phyloP scores from a whole-genome alignment of 2,329 filamentous ascomycete genomes.

The Phyllosticta ampelicida region DNA sequence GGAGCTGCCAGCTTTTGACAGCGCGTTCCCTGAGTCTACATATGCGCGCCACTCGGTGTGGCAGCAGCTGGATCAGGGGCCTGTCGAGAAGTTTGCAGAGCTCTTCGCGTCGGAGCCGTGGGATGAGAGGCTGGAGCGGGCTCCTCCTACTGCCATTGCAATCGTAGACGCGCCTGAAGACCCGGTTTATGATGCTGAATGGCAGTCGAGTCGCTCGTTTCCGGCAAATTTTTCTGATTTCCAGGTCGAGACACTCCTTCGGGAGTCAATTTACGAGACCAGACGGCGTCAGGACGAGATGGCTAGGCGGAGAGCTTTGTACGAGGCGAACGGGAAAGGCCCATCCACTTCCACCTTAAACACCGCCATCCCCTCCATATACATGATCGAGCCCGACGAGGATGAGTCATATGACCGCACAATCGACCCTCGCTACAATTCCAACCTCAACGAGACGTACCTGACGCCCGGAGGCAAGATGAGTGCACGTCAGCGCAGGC shows the following conservation, averaged over 20 bases:
- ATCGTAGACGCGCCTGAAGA: not conserved
- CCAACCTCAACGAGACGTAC: not conserved
- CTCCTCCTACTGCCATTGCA: not conserved
- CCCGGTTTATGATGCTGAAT: not conserved
- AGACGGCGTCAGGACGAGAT: not conserved
- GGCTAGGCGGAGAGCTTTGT: not conserved
- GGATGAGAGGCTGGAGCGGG: not conserved
- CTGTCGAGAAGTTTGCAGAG: not conserved
- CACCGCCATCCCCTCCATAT: not conserved
- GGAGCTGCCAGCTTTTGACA: not conserved
- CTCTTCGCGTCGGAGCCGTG: not conserved
- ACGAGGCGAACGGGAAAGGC: not conserved
- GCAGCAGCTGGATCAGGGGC: not conserved
- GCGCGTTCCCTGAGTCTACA: not conserved
- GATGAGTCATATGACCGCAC: not conserved
- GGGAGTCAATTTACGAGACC: not conserved
- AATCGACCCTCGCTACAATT: not conserved
- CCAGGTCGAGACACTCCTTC: not conserved
- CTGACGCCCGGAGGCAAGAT: not conserved
- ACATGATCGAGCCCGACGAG: not conserved
- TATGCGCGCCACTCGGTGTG: not conserved
- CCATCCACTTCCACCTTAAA: not conserved
- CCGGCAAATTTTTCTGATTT: not conserved
- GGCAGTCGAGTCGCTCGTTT: not conserved
- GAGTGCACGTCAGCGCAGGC: not conserved